Base-by-base conservation (phyloP, 805 yeast species). In the Yarrowia alimentaria region DNA sequence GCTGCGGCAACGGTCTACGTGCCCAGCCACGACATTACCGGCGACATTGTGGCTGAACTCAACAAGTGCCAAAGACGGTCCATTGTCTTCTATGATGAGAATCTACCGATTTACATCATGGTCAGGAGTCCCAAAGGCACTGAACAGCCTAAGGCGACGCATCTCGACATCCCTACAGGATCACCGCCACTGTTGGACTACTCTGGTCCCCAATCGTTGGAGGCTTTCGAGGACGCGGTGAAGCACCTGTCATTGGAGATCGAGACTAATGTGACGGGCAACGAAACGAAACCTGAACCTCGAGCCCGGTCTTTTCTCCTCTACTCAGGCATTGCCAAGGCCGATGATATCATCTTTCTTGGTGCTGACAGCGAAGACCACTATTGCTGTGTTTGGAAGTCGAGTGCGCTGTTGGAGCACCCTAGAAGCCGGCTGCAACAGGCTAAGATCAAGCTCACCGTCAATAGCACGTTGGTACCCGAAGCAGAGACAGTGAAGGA, bases 21-120 rank as follows among this genome's bases (percentile, higher is more conserved):
- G 32, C 47, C 47, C 13, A 29, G 22, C 10, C 47, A 40, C 47
- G 47, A 26, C 14, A 40, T 40, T 13, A n/a, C 11, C 14, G 32
- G 25, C 6, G 47, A 40, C 14, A 13, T 40, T 4, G 19, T 40
- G 21, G 47, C 18, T 24, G 7, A 26, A 13, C 33, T 40, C 25
- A 40, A n/a, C 18, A 4, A 12, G 9, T 40, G 47, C 19, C 13
- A n/a, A 10, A 28, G 11, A 19, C 50, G 50, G 16, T 7, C 37
- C 30, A 43, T 43, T 24, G 34, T 29, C n/a, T 43, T 43, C 18
- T 43, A 30, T 22, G 50, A 43, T 30, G 50, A 43, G 17, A 31
- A 43, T n/a, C 37, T 43, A 8, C 35, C 50, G 16, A 24, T 43
- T 9, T 40, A 40, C 33, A 33, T 40, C 25, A 26, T 40, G 47